phyloP scores from a whole-genome alignment of 345 rosid genomes.

The Eucalyptus globulus region DNA sequence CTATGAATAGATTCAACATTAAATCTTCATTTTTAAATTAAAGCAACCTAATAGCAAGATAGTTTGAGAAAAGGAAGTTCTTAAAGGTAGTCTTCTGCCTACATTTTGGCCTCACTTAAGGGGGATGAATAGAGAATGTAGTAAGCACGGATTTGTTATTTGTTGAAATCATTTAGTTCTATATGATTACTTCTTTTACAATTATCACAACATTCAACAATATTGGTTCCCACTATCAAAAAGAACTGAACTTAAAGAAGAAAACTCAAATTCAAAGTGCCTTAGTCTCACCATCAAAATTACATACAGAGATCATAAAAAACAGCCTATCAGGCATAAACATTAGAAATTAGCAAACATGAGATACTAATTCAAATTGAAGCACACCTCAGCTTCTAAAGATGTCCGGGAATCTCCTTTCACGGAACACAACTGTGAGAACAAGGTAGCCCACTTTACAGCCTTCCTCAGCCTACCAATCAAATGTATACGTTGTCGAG shows the following conservation, averaged over 20 bases:
- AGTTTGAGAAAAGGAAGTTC: not conserved
- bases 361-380: not conserved
- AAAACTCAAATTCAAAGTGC: not conserved
- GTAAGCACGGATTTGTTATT: not conserved
- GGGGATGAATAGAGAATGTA: not conserved
- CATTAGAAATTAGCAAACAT: not conserved
- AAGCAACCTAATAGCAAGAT: not conserved
- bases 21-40: not conserved
- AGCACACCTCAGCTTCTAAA: conserved; percentile 84
- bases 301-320: not conserved
- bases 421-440: conserved; percentile 61
- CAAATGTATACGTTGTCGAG: conserved; percentile 72
- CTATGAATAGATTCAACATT: not conserved
- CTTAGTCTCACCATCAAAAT: not conserved
- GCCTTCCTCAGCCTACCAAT: conserved; percentile 95
- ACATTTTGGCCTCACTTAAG: not conserved
- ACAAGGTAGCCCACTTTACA: conserved; percentile 83
- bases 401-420: conserved; percentile 92
- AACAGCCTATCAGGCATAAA: not conserved
- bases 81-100: not conserved
- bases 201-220: not conserved
- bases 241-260: not conserved
- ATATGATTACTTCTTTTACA: not conserved
- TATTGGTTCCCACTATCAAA: not conserved
- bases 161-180: not conserved